Evolutionary conservation across 2,329 filamentous ascomycete species (phyloP).

Genomic region (Ploettnerulaceae sp.): DNA sequence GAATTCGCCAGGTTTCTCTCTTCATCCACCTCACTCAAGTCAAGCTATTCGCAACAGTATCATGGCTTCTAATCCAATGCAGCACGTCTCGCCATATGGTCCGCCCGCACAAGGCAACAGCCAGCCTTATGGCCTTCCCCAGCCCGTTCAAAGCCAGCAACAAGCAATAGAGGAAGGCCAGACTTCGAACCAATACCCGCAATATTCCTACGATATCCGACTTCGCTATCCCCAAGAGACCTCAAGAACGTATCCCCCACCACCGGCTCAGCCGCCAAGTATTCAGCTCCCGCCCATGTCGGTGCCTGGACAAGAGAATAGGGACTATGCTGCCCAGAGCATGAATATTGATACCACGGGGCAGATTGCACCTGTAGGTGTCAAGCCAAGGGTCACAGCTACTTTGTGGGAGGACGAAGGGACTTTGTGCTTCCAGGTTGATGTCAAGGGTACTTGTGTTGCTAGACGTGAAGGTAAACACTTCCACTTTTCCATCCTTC

Average conservation of each 20-base stretch:
- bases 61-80: slow-evolving; percentile 12
- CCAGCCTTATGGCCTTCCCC: slow-evolving; percentile 11
- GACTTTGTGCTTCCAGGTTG: slow-evolving; percentile 93
- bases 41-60: slow-evolving; percentile 6
- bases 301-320: slow-evolving; percentile 4
- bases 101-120: slow-evolving; percentile 7
- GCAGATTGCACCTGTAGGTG: slow-evolving; percentile 82
- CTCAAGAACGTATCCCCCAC: slow-evolving; percentile 16
- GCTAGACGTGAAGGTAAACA: slow-evolving; percentile 79
- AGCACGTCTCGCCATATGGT: slow-evolving; percentile 19
- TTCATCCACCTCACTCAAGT: not conserved
- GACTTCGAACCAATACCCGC: slow-evolving; percentile 20
- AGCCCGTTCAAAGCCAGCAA: slow-evolving; percentile 1
- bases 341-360: slow-evolving; percentile 65
- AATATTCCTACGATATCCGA: slow-evolving; percentile 26
- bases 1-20: not conserved
- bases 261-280: slow-evolving; percentile 8
- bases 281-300: slow-evolving; percentile 24
- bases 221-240: slow-evolving; percentile 23
- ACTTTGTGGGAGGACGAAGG: slow-evolving; percentile 97
- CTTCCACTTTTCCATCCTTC: not conserved
- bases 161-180: slow-evolving; percentile 17
- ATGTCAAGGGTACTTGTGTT: slow-evolving; percentile 91
- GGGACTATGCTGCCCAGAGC: slow-evolving; percentile 14
- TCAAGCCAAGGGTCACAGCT: slow-evolving; percentile 95